phyloP scores from a whole-genome alignment of 1,139 yeast genomes.

The Protomyces pachydermus region DNA sequence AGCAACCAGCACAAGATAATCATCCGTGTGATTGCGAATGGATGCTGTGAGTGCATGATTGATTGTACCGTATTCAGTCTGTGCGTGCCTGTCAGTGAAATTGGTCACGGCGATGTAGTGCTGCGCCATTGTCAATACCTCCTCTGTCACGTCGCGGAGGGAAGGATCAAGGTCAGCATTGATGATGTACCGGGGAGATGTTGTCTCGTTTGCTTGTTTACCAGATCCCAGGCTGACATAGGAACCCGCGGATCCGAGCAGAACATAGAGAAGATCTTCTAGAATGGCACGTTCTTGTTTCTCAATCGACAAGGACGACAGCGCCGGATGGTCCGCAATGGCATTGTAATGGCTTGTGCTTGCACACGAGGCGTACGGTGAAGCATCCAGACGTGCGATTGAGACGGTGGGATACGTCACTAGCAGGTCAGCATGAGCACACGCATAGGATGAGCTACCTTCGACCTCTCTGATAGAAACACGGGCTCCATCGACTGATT shows the following conservation, averaged over 20 bases:
- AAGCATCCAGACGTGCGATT: background rate
- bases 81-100: slow-evolving; percentile 56
- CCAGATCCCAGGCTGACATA: slow-evolving; percentile 59
- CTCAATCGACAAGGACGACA: slow-evolving; percentile 34
- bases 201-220: slow-evolving; percentile 42
- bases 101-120: slow-evolving; percentile 52
- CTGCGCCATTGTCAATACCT: slow-evolving; percentile 59
- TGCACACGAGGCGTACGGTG: background rate
- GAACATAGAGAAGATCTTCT: slow-evolving; percentile 61
- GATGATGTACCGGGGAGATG: slow-evolving; percentile 41
- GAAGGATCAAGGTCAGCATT: slow-evolving; percentile 70
- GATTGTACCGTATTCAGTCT: slow-evolving; percentile 58
- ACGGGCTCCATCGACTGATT: background rate
- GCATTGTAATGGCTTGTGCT: background rate
- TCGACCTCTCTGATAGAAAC: background rate
- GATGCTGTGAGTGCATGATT: slow-evolving; percentile 67
- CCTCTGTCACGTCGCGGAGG: slow-evolving; percentile 64
- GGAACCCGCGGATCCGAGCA: slow-evolving; percentile 74
- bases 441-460: background rate
- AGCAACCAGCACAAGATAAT: slow-evolving; percentile 48
- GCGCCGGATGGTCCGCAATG: background rate
- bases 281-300: slow-evolving; percentile 69
- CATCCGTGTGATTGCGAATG: slow-evolving; percentile 50
- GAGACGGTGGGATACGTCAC: background rate
- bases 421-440: background rate